phyloP scores from a whole-genome alignment of 768 basidiomycete genomes.

The Russula emetica region DNA sequence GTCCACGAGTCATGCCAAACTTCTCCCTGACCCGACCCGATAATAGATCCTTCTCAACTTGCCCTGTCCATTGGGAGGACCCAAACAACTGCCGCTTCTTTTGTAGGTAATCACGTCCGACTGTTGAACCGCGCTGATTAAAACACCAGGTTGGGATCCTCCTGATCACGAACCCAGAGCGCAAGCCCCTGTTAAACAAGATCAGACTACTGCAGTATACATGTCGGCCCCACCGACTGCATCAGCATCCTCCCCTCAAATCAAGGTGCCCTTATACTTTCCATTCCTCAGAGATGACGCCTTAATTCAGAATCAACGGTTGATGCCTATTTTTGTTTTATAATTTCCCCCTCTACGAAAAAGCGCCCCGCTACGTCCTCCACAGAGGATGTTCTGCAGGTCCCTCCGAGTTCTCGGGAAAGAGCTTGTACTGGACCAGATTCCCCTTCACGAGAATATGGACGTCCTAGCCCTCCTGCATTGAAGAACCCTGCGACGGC shows the following conservation, averaged over 20 bases:
- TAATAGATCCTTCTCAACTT: conserved; percentile 1
- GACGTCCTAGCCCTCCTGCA: background rate
- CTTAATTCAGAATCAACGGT: background rate
- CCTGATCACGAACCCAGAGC: background rate
- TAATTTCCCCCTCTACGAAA: background rate
- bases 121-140: background rate
- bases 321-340: background rate
- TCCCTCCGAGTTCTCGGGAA: background rate
- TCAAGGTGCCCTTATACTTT: background rate
- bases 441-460: background rate
- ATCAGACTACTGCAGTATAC: background rate
- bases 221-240: background rate
- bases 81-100: background rate
- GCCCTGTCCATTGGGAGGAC: background rate
- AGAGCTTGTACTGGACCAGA: background rate
- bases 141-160: background rate
- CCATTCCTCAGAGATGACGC: background rate
- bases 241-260: background rate
- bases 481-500: background rate
- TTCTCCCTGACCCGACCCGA: background rate
- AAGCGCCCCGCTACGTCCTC: background rate
- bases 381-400: background rate
- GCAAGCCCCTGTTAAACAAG: background rate
- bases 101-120: background rate
- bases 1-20: background rate